Percentiles rank a stretch among this genome's conserved stretches.
Evolutionary conservation across 768 basidiomycete genomes (phyloP).

Genomic region (Boletus sp.): DNA sequence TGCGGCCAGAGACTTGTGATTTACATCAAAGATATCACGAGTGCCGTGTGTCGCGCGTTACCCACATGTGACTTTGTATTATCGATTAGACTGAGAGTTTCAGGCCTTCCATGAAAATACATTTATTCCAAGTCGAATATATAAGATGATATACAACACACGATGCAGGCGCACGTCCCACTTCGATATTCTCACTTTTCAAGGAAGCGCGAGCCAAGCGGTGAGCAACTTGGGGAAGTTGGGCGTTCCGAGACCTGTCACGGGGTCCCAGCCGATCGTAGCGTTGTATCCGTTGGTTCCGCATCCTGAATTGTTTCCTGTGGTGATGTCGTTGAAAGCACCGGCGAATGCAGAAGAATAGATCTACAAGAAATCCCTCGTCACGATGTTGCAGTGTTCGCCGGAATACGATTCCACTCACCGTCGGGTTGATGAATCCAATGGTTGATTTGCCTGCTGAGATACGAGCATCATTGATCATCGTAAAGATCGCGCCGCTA

Average conservation of each 20-base stretch:
- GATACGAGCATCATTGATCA: slow-evolving; percentile 38
- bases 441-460: slow-evolving; percentile 31
- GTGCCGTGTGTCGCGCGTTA: neutral
- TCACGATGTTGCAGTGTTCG: neutral
- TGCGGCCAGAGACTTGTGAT: neutral
- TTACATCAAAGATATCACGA: neutral
- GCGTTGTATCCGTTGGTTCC: slow-evolving; percentile 27
- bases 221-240: slow-evolving; percentile 51
- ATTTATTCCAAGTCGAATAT: neutral
- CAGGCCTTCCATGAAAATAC: neutral
- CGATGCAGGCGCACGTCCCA: neutral
- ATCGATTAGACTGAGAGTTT: neutral
- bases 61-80: neutral
- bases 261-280: slow-evolving; percentile 29
- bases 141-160: neutral
- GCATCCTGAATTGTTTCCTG: slow-evolving; percentile 26
- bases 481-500: slow-evolving; percentile 31
- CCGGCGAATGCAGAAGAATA: slow-evolving; percentile 14
- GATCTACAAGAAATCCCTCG: slow-evolving; percentile 7
- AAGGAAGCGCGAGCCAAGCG: slow-evolving; percentile 39
- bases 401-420: slow-evolving; percentile 32
- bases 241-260: slow-evolving; percentile 35
- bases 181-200: slow-evolving; percentile 2
- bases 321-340: slow-evolving; percentile 21
- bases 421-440: slow-evolving; percentile 45